A percentile compares a stretch with the other conserved stretches of the same genome.
These are phyloP conservation scores for Podospora bellae-mahoneyi DNA, from an alignment of 495 filamentous ascomycete species.

Conservation along the genomic window DNA sequence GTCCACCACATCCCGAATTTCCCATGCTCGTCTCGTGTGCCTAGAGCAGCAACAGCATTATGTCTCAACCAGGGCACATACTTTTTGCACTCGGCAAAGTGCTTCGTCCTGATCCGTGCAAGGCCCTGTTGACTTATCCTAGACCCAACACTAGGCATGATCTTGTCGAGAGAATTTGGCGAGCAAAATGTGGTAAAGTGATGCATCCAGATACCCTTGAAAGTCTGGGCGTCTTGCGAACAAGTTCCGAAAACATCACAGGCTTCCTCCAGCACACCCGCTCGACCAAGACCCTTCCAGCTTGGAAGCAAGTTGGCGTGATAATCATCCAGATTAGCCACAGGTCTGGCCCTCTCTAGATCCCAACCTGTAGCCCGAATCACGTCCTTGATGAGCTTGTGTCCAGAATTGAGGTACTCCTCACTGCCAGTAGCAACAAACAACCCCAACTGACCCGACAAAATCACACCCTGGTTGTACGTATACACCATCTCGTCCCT, in stretches of 20 bases:
- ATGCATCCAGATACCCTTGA: slow-evolving; percentile 94
- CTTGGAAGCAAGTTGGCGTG: slow-evolving; percentile 28
- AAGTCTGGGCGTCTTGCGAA: slow-evolving; percentile 83
- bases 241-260: slow-evolving; percentile 76
- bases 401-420: slow-evolving; percentile 73
- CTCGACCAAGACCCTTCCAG: slow-evolving; percentile 75
- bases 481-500: slow-evolving; percentile 89
- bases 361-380: slow-evolving; percentile 75
- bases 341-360: slow-evolving; percentile 31
- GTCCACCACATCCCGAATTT: slow-evolving; percentile 90
- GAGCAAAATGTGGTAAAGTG: slow-evolving; percentile 81
- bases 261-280: slow-evolving; percentile 77
- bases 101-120: slow-evolving; percentile 33
- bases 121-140: slow-evolving; percentile 9
- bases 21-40: slow-evolving; percentile 65
- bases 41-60: slow-evolving; percentile 72
- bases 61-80: slow-evolving; percentile 72
- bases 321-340: slow-evolving; percentile 30
- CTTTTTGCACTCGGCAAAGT: slow-evolving; percentile 55
- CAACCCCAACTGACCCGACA: slow-evolving; percentile 77
- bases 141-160: background rate
- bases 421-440: slow-evolving; percentile 67
- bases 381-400: slow-evolving; percentile 66
- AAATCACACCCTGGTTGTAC: slow-evolving; percentile 94
- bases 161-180: slow-evolving; percentile 42